These are phyloP conservation scores for Metschnikowia colocasiae DNA, from an alignment of 805 yeast genomes.

Conservation along the genomic window DNA sequence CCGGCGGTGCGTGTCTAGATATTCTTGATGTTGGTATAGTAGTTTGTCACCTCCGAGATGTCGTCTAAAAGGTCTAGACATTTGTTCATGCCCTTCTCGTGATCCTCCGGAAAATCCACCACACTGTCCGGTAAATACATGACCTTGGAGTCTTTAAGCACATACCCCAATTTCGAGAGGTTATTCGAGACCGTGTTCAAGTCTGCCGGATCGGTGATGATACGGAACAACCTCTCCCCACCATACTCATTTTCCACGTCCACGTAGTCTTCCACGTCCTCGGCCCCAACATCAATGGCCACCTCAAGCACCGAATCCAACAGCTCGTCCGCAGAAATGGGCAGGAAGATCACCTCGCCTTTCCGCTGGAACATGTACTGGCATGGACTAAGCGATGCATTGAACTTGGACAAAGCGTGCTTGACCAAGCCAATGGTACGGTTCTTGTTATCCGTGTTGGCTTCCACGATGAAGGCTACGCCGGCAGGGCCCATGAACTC, in stretches of 20 bases:
- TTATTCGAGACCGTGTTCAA: constrained; percentile 58
- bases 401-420: constrained; percentile 66
- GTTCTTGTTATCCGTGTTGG: constrained; percentile 83
- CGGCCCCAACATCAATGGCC: constrained; percentile 74
- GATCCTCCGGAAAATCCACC: constrained; percentile 53
- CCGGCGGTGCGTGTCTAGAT: constrained; percentile 1
- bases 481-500: constrained; percentile 96
- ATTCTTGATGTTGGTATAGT: constrained; percentile 64
- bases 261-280: constrained; percentile 61
- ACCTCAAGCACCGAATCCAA: constrained; percentile 72
- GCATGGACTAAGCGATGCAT: constrained; percentile 73
- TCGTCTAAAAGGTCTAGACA: constrained; percentile 63
- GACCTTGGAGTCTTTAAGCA: constrained; percentile 67
- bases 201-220: constrained; percentile 62
- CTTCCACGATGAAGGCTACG: constrained; percentile 78
- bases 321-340: constrained; percentile 29
- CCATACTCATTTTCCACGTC: constrained; percentile 41
- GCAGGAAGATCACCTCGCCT: constrained; percentile 64
- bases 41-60: constrained; percentile 78
- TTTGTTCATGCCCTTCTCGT: constrained; percentile 49
- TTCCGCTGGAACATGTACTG: constrained; percentile 70
- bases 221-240: constrained; percentile 32
- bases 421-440: constrained; percentile 75
- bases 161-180: constrained; percentile 50
- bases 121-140: constrained; percentile 59